Evolutionary conservation across 202 grass and related monocot genomes (phyloP).

Genomic region (Bolboschoenoplectus hybrid): DNA sequence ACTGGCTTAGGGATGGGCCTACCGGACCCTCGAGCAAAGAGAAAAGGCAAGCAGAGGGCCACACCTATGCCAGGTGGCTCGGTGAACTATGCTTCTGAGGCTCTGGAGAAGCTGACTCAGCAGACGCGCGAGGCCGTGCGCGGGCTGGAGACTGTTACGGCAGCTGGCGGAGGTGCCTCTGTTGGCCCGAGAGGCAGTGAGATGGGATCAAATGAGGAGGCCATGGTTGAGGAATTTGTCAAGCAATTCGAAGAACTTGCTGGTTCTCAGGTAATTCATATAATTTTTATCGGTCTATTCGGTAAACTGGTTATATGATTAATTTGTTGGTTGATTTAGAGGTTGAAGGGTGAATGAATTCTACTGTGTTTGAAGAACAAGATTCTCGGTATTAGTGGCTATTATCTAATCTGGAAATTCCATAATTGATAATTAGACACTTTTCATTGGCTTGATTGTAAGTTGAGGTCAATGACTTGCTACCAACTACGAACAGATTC

Average conservation of each 20-base stretch:
- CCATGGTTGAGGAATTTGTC: conserved; percentile 96
- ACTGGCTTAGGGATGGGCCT: conserved; percentile 73
- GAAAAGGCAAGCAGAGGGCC: conserved; percentile 58
- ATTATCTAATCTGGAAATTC: background rate
- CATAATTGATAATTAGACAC: background rate
- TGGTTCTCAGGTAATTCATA: conserved; percentile 62
- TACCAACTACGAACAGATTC: background rate
- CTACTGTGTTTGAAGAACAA: background rate
- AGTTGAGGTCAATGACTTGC: background rate
- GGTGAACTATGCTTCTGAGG: conserved; percentile 70
- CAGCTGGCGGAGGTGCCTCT: conserved; percentile 38
- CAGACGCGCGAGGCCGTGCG: conserved; percentile 85
- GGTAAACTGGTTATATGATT: conserved; percentile 4
- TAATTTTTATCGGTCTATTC: background rate
- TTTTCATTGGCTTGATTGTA: background rate
- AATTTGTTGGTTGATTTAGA: background rate
- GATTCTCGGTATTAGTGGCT: background rate
- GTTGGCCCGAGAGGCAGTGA: background rate
- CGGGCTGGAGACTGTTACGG: conserved; percentile 78
- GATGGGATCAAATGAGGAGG: conserved; percentile 56
- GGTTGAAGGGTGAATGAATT: background rate
- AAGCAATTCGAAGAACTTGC: conserved; percentile 98
- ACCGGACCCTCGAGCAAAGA: conserved; percentile 62
- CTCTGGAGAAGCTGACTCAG: conserved; percentile 87
- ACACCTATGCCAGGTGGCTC: conserved; percentile 7